Evolutionary conservation across 78 protist genomes (phyloP).

Genomic region (Guillardia theta): DNA sequence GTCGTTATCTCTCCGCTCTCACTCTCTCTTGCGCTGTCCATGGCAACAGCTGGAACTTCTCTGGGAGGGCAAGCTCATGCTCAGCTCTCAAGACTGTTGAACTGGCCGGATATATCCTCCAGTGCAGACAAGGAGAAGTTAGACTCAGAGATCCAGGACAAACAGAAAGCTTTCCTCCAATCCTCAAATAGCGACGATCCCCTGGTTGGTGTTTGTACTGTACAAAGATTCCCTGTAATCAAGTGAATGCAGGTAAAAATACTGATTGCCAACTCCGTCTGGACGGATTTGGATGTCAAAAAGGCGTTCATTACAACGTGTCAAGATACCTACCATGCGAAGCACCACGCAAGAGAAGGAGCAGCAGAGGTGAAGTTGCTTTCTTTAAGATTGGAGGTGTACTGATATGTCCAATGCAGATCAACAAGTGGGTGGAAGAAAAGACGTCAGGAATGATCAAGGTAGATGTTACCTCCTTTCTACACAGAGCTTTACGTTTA

Average conservation of each 20-base stretch:
- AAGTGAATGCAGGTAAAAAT: background rate
- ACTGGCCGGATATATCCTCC: background rate
- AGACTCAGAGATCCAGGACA: background rate
- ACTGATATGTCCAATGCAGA: background rate
- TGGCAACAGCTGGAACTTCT: background rate
- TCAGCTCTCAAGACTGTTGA: background rate
- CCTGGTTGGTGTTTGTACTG: background rate
- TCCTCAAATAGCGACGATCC: background rate
- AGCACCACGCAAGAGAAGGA: background rate
- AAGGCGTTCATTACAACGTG: too few species aligned
- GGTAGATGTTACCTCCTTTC: background rate
- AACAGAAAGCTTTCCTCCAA: background rate
- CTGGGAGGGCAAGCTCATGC: background rate
- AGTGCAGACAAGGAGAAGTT: background rate
- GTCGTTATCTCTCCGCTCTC: background rate
- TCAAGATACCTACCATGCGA: too few species aligned
- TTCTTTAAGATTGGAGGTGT: background rate
- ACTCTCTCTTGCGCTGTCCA: background rate
- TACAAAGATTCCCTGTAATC: too few species aligned
- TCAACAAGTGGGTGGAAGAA: background rate
- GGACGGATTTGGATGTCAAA: too few species aligned
- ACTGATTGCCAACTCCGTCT: too few species aligned
- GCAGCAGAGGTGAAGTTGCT: background rate
- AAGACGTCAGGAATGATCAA: background rate
- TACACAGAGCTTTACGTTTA: too few species aligned